Conservation (phyloP, 2,329 filamentous ascomycete species). For the Cordyceps fumosorosea region DNA sequence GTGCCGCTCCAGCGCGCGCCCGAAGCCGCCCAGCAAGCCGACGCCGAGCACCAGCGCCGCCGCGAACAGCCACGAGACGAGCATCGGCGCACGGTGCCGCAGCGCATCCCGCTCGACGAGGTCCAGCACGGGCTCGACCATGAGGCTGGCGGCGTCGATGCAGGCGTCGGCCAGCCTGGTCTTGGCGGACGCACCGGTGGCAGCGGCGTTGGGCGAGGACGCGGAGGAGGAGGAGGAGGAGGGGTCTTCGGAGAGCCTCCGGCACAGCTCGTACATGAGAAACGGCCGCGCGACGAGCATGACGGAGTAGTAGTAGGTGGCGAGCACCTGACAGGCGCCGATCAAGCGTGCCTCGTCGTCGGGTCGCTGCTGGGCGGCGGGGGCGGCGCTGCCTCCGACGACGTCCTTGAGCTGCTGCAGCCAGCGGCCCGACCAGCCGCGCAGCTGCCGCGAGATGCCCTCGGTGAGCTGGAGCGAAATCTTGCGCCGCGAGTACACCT, state of each 20-base stretch:
- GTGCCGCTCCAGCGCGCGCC: constrained; percentile 45
- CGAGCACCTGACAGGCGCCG: constrained; percentile 45
- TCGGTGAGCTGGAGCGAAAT: constrained; percentile 47
- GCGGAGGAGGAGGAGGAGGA: constrained; percentile 11
- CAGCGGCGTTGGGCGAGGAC: constrained; percentile 16
- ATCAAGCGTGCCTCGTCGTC: constrained; percentile 27
- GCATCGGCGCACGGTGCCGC: constrained; percentile 40
- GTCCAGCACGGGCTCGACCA: constrained; percentile 43
- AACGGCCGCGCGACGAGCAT: constrained; percentile 51
- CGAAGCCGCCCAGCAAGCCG: constrained; percentile 45
- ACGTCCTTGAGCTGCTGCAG: constrained; percentile 36
- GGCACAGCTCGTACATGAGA: constrained; percentile 48
- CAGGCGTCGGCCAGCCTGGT: constrained; percentile 48
- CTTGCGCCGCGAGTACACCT: constrained; percentile 47
- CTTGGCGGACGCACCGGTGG: constrained; percentile 31
- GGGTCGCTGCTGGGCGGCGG: constrained; percentile 15
- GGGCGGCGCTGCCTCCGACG: constrained; percentile 16
- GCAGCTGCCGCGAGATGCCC: constrained; percentile 44
- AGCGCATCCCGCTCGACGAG: constrained; percentile 36
- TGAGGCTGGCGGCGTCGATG: constrained; percentile 47
- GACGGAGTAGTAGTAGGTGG: constrained; percentile 51
- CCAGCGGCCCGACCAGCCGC: constrained; percentile 46
- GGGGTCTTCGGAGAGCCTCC: constrained; percentile 33
- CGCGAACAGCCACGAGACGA: constrained; percentile 50
- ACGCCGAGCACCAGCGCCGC: constrained; percentile 46